Evolutionary conservation across 768 basidiomycete species (phyloP).

Genomic region (Mycena vitilis): DNA sequence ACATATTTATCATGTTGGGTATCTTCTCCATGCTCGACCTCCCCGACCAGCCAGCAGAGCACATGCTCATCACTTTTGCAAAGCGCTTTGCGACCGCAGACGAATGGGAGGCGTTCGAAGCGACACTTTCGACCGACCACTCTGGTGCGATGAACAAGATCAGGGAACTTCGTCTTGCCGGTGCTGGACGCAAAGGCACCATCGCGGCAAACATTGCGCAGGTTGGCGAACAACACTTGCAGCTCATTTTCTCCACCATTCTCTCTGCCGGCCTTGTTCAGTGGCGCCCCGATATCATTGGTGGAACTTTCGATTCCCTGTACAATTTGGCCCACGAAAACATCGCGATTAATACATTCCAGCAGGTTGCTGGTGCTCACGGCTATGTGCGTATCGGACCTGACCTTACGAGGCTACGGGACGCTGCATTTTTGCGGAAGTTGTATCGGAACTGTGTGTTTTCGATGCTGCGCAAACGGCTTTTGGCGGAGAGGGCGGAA

Average conservation of each 20-base stretch:
- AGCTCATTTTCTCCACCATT: slow-evolving; percentile 4
- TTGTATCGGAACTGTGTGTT: slow-evolving; percentile 3
- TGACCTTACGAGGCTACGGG: neutral
- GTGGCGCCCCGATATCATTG: neutral
- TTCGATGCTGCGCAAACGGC: neutral
- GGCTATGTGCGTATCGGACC: neutral
- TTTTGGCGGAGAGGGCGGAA: no score
- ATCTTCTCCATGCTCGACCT: neutral
- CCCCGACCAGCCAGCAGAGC: neutral
- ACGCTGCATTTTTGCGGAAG: neutral
- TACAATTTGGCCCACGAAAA: slow-evolving; percentile 1
- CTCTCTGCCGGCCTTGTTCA: neutral
- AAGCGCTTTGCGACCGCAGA: neutral
- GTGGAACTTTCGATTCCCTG: neutral
- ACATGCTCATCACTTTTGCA: neutral
- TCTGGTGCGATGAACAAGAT: neutral
- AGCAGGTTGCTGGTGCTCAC: neutral
- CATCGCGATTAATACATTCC: neutral
- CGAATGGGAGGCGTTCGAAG: neutral
- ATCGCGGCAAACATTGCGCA: neutral
- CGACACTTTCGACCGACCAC: neutral
- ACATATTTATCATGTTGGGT: neutral
- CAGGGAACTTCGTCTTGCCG: neutral
- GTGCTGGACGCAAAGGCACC: neutral
- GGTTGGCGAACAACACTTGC: neutral